phyloP scores from a whole-genome alignment of 2,329 filamentous ascomycete species.

The Chrysoporthe austroafricana region DNA sequence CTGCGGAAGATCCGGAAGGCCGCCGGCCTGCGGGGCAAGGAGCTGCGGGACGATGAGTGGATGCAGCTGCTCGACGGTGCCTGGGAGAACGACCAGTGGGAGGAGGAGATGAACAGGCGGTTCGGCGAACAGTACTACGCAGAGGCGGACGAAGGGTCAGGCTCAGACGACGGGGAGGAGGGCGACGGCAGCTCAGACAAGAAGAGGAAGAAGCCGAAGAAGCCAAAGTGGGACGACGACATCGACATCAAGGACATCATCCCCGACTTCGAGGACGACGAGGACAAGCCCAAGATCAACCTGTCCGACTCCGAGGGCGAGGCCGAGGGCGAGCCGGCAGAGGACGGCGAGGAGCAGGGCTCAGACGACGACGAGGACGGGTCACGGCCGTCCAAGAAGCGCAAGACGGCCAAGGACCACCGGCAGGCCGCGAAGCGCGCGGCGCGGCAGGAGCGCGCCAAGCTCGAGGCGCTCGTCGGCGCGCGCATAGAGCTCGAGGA shows the following conservation, averaged over 20 bases:
- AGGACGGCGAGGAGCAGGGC: constrained; percentile 37
- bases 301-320: constrained; percentile 59
- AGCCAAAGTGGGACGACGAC: constrained; percentile 93
- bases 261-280: constrained; percentile 79
- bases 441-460: constrained; percentile 78
- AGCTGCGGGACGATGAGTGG: constrained; percentile 77
- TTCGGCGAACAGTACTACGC: constrained; percentile 94
- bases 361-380: constrained; percentile 47
- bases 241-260: constrained; percentile 95
- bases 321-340: constrained; percentile 44
- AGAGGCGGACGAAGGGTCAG: constrained; percentile 63
- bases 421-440: constrained; percentile 66
- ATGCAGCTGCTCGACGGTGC: constrained; percentile 80
- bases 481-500: constrained; percentile 75
- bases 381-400: constrained; percentile 55
- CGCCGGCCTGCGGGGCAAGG: constrained; percentile 74
- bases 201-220: constrained; percentile 71
- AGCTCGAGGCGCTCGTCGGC: constrained; percentile 86
- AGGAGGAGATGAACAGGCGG: constrained; percentile 82
- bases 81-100: constrained; percentile 90
- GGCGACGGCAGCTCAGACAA: constrained; percentile 57
- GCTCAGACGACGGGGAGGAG: constrained; percentile 59
- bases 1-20: constrained; percentile 87
- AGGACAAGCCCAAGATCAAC: constrained; percentile 54
- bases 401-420: constrained; percentile 62